These are phyloP conservation scores for Pholiota molesta DNA, from an alignment of 768 basidiomycete genomes.

Conservation along the genomic window DNA sequence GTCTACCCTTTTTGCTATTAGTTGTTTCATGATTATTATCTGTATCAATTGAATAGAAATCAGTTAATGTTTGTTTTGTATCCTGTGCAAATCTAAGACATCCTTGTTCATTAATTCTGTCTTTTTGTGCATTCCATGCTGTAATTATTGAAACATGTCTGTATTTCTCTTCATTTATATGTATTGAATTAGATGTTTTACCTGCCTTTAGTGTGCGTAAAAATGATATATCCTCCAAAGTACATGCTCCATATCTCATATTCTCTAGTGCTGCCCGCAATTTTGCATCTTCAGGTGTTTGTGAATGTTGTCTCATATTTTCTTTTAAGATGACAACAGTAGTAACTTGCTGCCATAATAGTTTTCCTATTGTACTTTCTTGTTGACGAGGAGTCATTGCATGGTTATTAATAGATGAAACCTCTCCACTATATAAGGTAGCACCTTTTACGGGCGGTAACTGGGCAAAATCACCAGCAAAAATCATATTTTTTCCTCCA, in stretches of 20 bases:
- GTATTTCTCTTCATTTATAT: constrained; percentile 21
- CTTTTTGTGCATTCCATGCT: constrained; percentile 29
- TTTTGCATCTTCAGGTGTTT: constrained; percentile 27
- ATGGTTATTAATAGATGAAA: constrained; percentile 2
- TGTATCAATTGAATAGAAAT: constrained; percentile 25
- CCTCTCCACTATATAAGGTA: constrained; percentile 21
- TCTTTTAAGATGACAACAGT: constrained; percentile 36
- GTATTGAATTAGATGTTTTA: constrained; percentile 2
- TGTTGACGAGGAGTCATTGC: constrained; percentile 12
- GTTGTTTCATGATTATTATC: neutral
- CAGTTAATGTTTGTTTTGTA: constrained; percentile 19
- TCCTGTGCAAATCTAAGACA: constrained; percentile 33
- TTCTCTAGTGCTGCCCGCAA: constrained; percentile 27
- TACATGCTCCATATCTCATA: constrained; percentile 33
- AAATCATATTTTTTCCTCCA: constrained; percentile 39
- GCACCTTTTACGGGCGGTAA: constrained; percentile 29
- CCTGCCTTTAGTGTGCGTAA: constrained; percentile 24
- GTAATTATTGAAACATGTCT: constrained; percentile 38
- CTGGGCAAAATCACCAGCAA: constrained; percentile 47
- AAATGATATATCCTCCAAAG: constrained; percentile 32
- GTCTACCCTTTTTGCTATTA: neutral
- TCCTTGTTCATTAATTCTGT: constrained; percentile 34
- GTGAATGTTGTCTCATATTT: constrained; percentile 36
- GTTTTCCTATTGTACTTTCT: constrained; percentile 27
- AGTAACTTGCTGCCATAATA: constrained; percentile 34